Evolutionary conservation across 2,329 filamentous ascomycete genomes (phyloP).

Genomic region (Fusarium nodosum): DNA sequence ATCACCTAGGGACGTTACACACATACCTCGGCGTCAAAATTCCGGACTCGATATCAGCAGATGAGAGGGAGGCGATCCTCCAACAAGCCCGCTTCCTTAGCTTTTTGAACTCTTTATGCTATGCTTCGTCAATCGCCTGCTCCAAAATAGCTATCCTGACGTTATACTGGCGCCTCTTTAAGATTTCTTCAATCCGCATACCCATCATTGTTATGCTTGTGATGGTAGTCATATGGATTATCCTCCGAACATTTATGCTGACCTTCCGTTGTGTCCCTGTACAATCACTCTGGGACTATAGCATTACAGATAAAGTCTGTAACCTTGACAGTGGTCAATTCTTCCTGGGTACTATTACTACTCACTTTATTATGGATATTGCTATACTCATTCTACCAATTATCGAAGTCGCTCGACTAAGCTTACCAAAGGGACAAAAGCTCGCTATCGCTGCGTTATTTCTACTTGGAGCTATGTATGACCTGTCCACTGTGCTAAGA

Average conservation of each 20-base stretch:
- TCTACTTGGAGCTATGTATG: neutral
- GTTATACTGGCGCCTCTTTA: constrained; percentile 52
- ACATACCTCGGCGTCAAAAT: constrained; percentile 41
- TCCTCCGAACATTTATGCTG: constrained; percentile 51
- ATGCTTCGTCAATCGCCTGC: constrained; percentile 48
- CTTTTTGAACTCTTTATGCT: constrained; percentile 39
- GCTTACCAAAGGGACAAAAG: constrained; percentile 3
- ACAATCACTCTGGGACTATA: constrained; percentile 52
- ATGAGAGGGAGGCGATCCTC: constrained; percentile 22
- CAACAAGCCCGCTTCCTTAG: constrained; percentile 32
- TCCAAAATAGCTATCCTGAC: constrained; percentile 50
- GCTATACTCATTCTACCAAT: constrained; percentile 51
- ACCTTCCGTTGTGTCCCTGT: constrained; percentile 55
- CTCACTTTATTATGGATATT: constrained; percentile 53
- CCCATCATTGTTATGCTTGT: constrained; percentile 48
- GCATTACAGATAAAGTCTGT: constrained; percentile 48
- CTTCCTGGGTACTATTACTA: constrained; percentile 52
- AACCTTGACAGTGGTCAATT: constrained; percentile 50
- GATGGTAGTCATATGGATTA: constrained; percentile 46
- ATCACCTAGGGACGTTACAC: constrained; percentile 33
- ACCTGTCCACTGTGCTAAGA: rapidly evolving
- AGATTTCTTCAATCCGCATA: constrained; percentile 44
- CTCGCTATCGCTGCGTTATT: constrained; percentile 9
- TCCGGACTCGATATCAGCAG: constrained; percentile 13
- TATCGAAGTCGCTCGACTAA: constrained; percentile 27